Evolutionary conservation across 169 alveolate genomes (phyloP), one percentile per base, ranked within the genome.

Genomic region (Babesia ovis): DNA sequence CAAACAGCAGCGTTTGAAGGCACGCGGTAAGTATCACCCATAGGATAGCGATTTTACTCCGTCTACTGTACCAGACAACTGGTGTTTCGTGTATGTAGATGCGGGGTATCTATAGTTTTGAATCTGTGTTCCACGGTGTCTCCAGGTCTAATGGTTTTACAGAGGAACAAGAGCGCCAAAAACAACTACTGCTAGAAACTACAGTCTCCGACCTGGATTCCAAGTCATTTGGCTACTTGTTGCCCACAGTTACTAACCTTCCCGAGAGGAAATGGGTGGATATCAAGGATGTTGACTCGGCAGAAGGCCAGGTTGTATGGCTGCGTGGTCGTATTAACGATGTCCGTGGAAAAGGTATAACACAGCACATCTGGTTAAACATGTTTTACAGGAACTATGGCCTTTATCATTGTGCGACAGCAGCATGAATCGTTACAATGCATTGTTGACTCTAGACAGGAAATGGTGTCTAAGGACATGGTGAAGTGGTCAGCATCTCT

Each of bases 401-500:
- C 92, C 43, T 91, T 91, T 54, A 68, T 91, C 5, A 68, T 90
- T 42, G 58, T 91, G 46, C 66, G 95, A 50, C 93, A 91, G 73
- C 82, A 84, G 73, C 54, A 84, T 25, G 85, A 87, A 50, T 74
- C 92, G 27, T 58, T 91, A 23, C 95, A 91, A 67, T 81, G 92
- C 70, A 90, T 91, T 34, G 77, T 90, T 53, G 95, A 91, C 67
- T 84, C 91, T 11, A 86, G 89, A 46, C 66, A 77, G 51, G 84
- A 67, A 31, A 56, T 80, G 53, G 82, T 82, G 54, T 69, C 92
- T 25, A 90, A 90, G 85, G 93, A 90, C 53, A 87, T 90, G 98
- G 84, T 95, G 56, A 92, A 96, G 51, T 96, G 94, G 91, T 83
- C 94, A 22, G 68, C 83, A 25, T 46, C 84, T 68, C 72, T 89